Base-by-base conservation (phyloP, 805 yeast genomes). In the Torulaspora gathmanii region DNA sequence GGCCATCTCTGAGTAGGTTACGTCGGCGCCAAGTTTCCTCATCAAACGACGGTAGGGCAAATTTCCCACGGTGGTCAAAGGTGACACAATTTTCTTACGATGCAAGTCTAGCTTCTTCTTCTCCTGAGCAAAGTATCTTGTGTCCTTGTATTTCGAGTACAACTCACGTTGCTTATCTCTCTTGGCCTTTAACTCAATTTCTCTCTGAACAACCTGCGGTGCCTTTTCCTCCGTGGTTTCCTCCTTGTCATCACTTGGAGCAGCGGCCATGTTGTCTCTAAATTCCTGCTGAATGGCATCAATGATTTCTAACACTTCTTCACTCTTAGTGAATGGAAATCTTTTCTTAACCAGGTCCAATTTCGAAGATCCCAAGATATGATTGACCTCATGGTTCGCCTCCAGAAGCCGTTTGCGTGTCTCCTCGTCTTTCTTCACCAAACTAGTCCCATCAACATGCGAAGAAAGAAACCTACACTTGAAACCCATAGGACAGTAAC, bases 21-120 rank as follows among this genome's bases (percentile, higher is more conserved):
- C 76, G 57, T 93, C 97, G 10, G 95, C 95, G 13, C 97, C 97
- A 27, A 88, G 66, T 1, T 83, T 75, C 58, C 82, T 84, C 96
- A 93, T 90, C 49, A 93, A 73, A 56, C 98, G 77, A 65, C 99
- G 83, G 69, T 79, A 93, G 12, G 99, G 99, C 57, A 93, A 73
- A 66, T 93, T 93, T 17, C 99, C 99, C 5, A 93, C 99, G 0
- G 99, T 93, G 27, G 99, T 95, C 51, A 93, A 74, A 1, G 99
- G 99, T 2, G 97, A 87, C 6, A 93, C 82, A 48, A 93, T 88
- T 66, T 89, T 89, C 53, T 91, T 91, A 37, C 79, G 71, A 28
- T 71, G 69, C 42, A 86, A 74, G 59, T 89, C 71, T 38, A 93
- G 61, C 45, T 68, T 74, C 64, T 83, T 86, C 78, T 93, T 93